A percentile compares a stretch with the other conserved stretches of the same genome.
Evolutionary conservation across 441 rosid species (phyloP).

Genomic region (Viola pubescens): DNA sequence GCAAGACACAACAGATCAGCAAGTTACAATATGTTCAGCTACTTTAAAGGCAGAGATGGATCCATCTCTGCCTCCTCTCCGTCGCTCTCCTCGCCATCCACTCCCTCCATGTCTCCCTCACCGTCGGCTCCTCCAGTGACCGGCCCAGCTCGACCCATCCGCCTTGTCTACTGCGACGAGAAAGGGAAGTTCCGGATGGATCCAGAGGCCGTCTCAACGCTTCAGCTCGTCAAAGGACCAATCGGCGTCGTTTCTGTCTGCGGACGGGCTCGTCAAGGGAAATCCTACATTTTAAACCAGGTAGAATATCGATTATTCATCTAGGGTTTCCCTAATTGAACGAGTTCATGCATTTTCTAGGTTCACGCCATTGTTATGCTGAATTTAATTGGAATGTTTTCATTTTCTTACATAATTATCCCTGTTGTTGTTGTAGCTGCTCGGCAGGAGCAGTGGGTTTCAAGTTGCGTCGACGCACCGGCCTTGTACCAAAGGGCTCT

Average conservation of each 20-base stretch:
- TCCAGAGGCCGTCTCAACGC: constrained; percentile 88
- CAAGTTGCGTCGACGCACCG: constrained; percentile 95
- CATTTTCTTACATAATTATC: too few relatives aligned
- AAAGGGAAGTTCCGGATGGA: constrained; percentile 96
- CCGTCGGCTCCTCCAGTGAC: constrained; percentile 39
- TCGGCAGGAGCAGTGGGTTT: constrained; percentile 97
- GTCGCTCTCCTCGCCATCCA: constrained; percentile 18
- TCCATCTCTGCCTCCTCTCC: constrained; percentile 35
- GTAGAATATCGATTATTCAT: constrained; percentile 11
- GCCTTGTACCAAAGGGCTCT: constrained; percentile 97
- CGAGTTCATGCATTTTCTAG: too few relatives aligned
- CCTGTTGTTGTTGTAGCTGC: constrained; percentile 46
- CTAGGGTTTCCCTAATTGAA: too few relatives aligned
- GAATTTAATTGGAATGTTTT: background rate
- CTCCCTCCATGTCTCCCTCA: constrained; percentile 21
- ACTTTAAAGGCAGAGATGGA: constrained; percentile 48
- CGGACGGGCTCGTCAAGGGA: constrained; percentile 96
- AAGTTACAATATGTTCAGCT: constrained; percentile 48
- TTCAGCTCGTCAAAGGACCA: constrained; percentile 91
- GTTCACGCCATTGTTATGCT: too few relatives aligned
- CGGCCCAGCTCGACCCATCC: constrained; percentile 87
- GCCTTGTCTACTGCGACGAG: constrained; percentile 79
- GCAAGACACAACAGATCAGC: background rate
- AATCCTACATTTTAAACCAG: constrained; percentile 91
- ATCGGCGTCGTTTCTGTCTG: constrained; percentile 94